Evolutionary conservation across 2,329 filamentous ascomycete genomes (phyloP), one percentile per base, ranked within the genome.

Genomic region (Fusarium pseudoanthophilum): DNA sequence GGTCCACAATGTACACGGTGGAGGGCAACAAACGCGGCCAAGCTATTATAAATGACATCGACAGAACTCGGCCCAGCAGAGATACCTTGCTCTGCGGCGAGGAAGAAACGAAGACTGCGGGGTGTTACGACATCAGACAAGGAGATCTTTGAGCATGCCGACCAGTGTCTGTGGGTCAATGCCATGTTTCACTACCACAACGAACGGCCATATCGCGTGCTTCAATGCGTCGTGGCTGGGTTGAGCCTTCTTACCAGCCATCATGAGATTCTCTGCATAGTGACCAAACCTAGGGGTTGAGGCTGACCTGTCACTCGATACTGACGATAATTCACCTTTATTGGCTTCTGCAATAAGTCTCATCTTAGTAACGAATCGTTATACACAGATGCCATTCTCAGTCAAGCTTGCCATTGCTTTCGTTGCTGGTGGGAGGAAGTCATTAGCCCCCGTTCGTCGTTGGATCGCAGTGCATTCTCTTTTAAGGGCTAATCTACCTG

Each of bases 231-330:
- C 39, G 5, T 42, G 14, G 21, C 39, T 6, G 21, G 21, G n/a
- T 14, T 4, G 2, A 42, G 21, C 8, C 2, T 15, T 9, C 6
- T 15, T 15, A n/a, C 9, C 14, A 42, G 39, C 39, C 14, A 42
- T 11, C 21, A 9, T n/a, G 5, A 15, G 21, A n/a, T 5, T n/a
- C 21, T 15, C 2, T 15, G 39, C 0, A 15, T 0, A 15, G 8
- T 15, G 3, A 15, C 7, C 6, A n/a, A 1, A 14, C 3, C 1
- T 14, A 15, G 8, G 39, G 8, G 39, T n/a, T n/a, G 8, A 9
- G n/a, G 14, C 2, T 42, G 21, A 11, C 39, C 21, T n/a, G 0
- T 14, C 14, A 1, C 5, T n/a, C 9, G 5, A 42, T 42, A 15
- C 21, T 42, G 14, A 15, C 5, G 5, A 42, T 5, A 7, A 15